phyloP scores from a whole-genome alignment of 345 rosid genomes.

The Clarkia xantiana region DNA sequence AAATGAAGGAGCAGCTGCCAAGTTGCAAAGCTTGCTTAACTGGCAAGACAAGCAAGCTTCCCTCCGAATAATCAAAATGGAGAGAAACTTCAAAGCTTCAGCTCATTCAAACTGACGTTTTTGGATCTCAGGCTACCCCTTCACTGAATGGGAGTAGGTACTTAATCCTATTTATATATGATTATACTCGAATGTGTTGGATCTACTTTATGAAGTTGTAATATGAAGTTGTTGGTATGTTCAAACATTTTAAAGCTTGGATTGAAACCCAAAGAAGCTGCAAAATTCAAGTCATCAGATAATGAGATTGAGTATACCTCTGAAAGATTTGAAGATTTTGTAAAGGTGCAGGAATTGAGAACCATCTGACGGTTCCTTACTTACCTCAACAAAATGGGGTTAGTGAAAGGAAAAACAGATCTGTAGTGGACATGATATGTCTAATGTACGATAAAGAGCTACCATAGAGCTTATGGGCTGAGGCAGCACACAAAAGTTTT shows the following conservation, averaged over 20 bases:
- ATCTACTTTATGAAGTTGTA: neutral
- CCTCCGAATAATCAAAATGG: no score
- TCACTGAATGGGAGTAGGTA: neutral
- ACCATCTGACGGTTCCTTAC: neutral
- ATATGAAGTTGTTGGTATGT: neutral
- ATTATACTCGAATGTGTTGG: neutral
- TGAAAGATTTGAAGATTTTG: neutral
- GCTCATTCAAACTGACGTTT: no score
- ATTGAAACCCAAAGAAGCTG: neutral
- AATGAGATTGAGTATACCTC: neutral
- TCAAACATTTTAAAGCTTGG: neutral
- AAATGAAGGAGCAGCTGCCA: neutral
- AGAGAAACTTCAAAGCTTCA: no score
- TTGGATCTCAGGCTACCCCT: no score
- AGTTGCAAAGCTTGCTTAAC: neutral
- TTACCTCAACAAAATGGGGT: neutral
- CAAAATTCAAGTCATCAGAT: neutral
- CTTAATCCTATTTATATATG: neutral
- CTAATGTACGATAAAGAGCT: no score
- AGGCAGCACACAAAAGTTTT: no score
- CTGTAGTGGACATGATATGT: no score
- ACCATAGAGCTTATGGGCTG: no score
- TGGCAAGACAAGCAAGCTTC: no score
- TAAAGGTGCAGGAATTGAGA: neutral
- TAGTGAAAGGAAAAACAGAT: no score